phyloP scores from a whole-genome alignment of 2,329 filamentous ascomycete genomes.

The Pseudocercospora crystallina region DNA sequence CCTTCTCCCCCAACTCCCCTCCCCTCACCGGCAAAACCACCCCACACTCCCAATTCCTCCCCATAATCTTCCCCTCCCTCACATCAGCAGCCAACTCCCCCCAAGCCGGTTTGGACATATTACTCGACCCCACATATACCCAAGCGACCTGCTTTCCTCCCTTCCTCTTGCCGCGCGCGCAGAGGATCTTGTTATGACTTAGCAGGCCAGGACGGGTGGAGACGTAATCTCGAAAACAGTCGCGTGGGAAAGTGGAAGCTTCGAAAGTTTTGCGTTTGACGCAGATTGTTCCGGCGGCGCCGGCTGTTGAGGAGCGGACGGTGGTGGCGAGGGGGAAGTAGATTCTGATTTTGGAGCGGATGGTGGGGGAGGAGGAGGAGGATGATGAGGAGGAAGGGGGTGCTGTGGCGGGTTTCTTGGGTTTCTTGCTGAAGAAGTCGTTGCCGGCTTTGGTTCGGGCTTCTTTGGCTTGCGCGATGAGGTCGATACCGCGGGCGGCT shows the following conservation, averaged over 20 bases:
- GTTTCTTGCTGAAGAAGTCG: slow-evolving; percentile 26
- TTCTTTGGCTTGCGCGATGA: slow-evolving; percentile 23
- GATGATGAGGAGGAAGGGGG: not conserved
- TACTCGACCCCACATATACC: slow-evolving; percentile 87
- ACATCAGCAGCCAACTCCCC: slow-evolving; percentile 73
- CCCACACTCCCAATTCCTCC: slow-evolving; percentile 94
- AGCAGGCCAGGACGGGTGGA: slow-evolving; percentile 70
- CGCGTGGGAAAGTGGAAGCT: slow-evolving; percentile 65
- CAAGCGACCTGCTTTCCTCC: slow-evolving; percentile 57
- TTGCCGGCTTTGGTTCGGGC: slow-evolving; percentile 22
- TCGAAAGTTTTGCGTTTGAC: slow-evolving; percentile 73
- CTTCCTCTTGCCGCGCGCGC: slow-evolving; percentile 36
- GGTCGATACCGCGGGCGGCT: slow-evolving; percentile 53
- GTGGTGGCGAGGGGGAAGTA: slow-evolving; percentile 80
- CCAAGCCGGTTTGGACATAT: slow-evolving; percentile 93
- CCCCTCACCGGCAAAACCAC: slow-evolving; percentile 59
- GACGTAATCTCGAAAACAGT: slow-evolving; percentile 71
- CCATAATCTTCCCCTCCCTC: slow-evolving; percentile 70
- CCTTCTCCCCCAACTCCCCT: no score
- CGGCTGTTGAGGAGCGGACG: slow-evolving; percentile 37
- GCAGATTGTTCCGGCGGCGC: slow-evolving; percentile 76
- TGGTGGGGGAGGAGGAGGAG: slow-evolving; percentile 15
- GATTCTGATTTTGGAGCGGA: slow-evolving; percentile 62
- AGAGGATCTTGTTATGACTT: slow-evolving; percentile 75
- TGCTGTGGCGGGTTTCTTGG: not conserved